Evolutionary conservation across 306 rosid genomes (phyloP), one percentile per base, ranked within the genome.

Genomic region (Lupinus albus): DNA sequence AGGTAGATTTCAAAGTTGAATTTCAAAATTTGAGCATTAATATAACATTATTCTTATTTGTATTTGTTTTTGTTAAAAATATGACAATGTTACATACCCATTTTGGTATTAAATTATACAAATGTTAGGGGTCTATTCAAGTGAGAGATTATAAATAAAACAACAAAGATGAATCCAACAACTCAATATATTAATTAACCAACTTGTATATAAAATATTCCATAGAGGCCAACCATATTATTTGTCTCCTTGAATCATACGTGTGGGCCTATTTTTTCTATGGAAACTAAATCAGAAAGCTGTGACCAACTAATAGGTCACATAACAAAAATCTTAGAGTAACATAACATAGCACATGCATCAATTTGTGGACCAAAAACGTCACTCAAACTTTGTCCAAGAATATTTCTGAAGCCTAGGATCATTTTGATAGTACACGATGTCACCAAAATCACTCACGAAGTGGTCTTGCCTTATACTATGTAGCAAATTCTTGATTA

Each of bases 401-500:
- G 80, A 69, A 64, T 70, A 50, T 67, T 77, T 48, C n/a, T 64
- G 47, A 42, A 83, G 80, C 38, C 71, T 25, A 14, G 80, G 79
- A 54, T 93, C 99, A 0, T 85, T 82, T 66, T 93, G 87, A 59
- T 93, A 93, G 82, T 3, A 90, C 2, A 90, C 89, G 1, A 93
- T 30, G 50, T 90, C 96, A 2, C 95, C 97, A 6, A 35, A 36
- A 53, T 93, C 96, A 56, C 87, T 83, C 15, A 93, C 99, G 16
- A 72, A 93, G 86, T 90, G 99, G 61, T 93, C 99, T 66, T 82
- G 76, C 11, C 51, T 79, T 5, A 93, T 48, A 82, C 99, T 93
- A 10, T 68, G 65, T 2, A 81, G n/a, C 16, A 94, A 82, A 61
- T 85, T 77, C 82, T 86, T 66, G 6, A 88, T 41, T 57, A 94